Conservation (phyloP, 768 basidiomycete genomes). For the Boletus eberwhitei region DNA sequence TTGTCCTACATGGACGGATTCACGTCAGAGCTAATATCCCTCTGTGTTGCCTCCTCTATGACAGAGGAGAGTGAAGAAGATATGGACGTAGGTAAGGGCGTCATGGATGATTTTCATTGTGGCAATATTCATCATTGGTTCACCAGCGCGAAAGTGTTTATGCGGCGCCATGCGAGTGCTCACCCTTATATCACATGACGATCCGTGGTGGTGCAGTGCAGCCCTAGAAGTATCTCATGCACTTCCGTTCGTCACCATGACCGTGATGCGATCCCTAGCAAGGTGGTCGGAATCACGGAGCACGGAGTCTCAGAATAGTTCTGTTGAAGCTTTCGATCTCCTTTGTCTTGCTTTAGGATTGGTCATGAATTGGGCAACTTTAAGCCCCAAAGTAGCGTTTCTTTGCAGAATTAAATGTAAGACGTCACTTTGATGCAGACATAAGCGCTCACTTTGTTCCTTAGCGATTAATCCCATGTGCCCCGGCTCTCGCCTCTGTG, state of each 20-base stretch:
- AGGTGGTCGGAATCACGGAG: slow-evolving; percentile 15
- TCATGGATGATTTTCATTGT: not conserved
- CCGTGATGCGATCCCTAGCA: slow-evolving; percentile 41
- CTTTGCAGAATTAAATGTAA: slow-evolving; percentile 48
- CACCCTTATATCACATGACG: slow-evolving; percentile 67
- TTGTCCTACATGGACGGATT: slow-evolving; percentile 29
- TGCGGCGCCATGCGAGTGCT: slow-evolving; percentile 63
- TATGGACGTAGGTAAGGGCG: slow-evolving; percentile 15
- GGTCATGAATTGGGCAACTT: slow-evolving; percentile 72
- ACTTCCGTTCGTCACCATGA: slow-evolving; percentile 46
- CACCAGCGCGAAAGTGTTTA: slow-evolving; percentile 44
- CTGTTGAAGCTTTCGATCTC: slow-evolving; percentile 55
- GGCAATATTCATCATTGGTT: not conserved
- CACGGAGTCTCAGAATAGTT: slow-evolving; percentile 5
- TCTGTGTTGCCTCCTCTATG: slow-evolving; percentile 50
- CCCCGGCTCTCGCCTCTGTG: slow-evolving; percentile 45
- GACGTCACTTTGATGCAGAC: slow-evolving; percentile 17
- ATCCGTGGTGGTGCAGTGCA: slow-evolving; percentile 51
- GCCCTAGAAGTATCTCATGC: slow-evolving; percentile 47
- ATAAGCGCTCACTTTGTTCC: not conserved
- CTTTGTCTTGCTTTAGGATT: slow-evolving; percentile 74
- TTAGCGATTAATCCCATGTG: slow-evolving; percentile 55
- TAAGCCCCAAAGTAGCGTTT: slow-evolving; percentile 45
- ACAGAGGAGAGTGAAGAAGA: slow-evolving; percentile 21
- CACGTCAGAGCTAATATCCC: slow-evolving; percentile 44